Conservation (phyloP, 305 asterid species). For the Nicotiana rustica region DNA sequence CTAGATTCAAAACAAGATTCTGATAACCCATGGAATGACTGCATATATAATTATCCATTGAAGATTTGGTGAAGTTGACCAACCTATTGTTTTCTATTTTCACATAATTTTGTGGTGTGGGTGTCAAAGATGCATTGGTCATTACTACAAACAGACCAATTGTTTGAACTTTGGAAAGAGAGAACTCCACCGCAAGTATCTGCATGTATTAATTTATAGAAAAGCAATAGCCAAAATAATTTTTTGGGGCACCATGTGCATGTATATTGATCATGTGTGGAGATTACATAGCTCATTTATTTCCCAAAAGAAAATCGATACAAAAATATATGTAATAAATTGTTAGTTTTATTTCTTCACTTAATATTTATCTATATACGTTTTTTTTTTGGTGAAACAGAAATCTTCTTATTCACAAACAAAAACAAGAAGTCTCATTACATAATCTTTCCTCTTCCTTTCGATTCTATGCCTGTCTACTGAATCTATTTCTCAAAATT, state of each 20-base stretch:
- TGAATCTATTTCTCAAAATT: too few relatives aligned
- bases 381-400: too few relatives aligned
- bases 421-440: too few relatives aligned
- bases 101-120: too few relatives aligned
- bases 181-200: not conserved
- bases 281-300: not conserved
- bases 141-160: too few relatives aligned
- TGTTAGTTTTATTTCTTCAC: not conserved
- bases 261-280: not conserved
- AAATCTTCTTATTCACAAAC: too few relatives aligned
- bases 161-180: not conserved
- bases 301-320: not conserved
- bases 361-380: too few relatives aligned
- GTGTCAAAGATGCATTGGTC: too few relatives aligned
- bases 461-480: too few relatives aligned
- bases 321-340: too few relatives aligned
- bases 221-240: not conserved
- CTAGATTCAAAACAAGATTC: conserved; percentile 52
- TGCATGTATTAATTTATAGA: not conserved
- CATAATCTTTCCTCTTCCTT: too few relatives aligned
- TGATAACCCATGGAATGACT: conserved; percentile 80
- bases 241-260: not conserved
- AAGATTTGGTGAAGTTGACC: conserved; percentile 40
- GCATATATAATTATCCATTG: conserved; percentile 59
- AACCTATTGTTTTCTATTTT: too few relatives aligned